Evolutionary conservation across 2,329 filamentous ascomycete genomes (phyloP), one percentile per base, ranked within the genome.

Genomic region (Fusarium equiseti): DNA sequence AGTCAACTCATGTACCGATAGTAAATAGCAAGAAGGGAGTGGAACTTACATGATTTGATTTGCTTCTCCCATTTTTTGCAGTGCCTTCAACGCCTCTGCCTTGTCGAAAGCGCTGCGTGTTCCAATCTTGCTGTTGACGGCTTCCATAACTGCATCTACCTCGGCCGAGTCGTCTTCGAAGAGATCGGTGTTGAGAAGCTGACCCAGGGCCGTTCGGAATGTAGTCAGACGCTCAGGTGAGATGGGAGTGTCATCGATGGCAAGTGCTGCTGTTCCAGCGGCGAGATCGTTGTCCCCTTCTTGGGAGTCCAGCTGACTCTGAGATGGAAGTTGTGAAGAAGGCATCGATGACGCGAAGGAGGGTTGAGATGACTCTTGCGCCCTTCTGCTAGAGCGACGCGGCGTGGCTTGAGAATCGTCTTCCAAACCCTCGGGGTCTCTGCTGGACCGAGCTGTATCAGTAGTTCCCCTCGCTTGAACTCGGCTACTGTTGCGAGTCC

Each of bases 41-140:
- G 22, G 45, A 59, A 89, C 92, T 88, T 84, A 95, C 95, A 99
- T 99, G 77, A 99, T 90, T 83, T 95, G 91, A 80, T 98, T 98
- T 74, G 87, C 85, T 71, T 92, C 90, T 75, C 93, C 91, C 89
- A 99, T 90, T 78, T 87, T 90, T 80, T 89, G 89, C 60, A 99
- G 83, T 46, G 94, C 95, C 79, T 91, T 88, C 62, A 91, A 83
- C 1, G 92, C 93, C 81, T 99, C 96, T 0, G 83, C 84, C 40
- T 86, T 86, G 27, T 84, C 86, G 81, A 97, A 99, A 40, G 85
- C 81, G 10, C 87, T 86, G 5, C 81, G 75, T 44, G 81, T 76
- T 16, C 87, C 85, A 49, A 97, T 75, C 73, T 89, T 89, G 6
- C 83, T 83, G 79, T 99, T 99, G 53, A 99, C 92, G 11, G 92